Evolutionary conservation across 2,329 filamentous ascomycete genomes (phyloP).

Genomic region (Claviceps sorghi): DNA sequence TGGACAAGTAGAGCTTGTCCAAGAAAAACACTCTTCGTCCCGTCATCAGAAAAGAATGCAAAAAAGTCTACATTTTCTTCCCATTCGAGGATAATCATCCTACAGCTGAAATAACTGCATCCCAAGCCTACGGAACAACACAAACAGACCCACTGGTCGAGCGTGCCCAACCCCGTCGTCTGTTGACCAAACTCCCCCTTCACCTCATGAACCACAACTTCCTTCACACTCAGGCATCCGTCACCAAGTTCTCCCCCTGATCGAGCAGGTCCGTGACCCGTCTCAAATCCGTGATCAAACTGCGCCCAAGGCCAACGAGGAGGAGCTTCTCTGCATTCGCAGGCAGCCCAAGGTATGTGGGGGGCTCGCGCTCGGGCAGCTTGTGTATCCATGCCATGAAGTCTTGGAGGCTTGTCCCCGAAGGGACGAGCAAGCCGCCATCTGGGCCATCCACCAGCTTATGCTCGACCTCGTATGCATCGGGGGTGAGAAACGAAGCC

Average conservation of each 20-base stretch:
- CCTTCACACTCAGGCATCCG: conserved; percentile 28
- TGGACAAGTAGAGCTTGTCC: no score
- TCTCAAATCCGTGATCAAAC: conserved; percentile 70
- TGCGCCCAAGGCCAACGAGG: conserved; percentile 72
- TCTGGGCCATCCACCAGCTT: conserved; percentile 59
- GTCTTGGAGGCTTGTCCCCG: conserved; percentile 66
- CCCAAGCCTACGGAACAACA: no score
- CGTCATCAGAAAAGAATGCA: no score
- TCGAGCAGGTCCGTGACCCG: conserved; percentile 80
- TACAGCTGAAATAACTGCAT: neutral
- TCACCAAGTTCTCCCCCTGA: conserved; percentile 83
- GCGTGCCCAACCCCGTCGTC: no score
- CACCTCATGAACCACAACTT: neutral
- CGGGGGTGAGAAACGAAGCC: conserved; percentile 61
- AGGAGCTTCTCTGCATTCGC: conserved; percentile 94
- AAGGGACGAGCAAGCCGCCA: conserved; percentile 58
- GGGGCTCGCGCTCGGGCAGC: conserved; percentile 87
- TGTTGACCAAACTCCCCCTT: no score
- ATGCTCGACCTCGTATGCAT: conserved; percentile 85
- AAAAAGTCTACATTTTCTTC: neutral
- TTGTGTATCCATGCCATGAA: conserved; percentile 86
- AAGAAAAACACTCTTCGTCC: no score
- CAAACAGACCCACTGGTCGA: neutral
- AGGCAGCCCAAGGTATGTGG: conserved; percentile 84
- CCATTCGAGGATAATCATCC: neutral